Evolutionary conservation across 2,329 filamentous ascomycete genomes (phyloP).

Genomic region (Aspergillus neotritici): DNA sequence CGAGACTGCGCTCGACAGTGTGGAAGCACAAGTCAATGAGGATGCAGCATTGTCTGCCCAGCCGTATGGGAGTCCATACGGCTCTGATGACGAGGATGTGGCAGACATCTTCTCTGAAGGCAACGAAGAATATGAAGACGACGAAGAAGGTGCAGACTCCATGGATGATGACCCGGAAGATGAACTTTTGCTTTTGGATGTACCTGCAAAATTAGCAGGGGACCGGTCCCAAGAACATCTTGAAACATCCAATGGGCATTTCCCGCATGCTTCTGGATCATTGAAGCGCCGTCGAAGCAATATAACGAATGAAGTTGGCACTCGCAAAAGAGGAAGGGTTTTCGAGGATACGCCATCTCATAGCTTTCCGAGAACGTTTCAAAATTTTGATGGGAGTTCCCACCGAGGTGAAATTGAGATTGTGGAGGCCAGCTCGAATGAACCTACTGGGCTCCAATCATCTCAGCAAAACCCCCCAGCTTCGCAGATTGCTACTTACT

Average conservation of each 20-base stretch:
- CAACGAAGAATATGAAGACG: conserved; percentile 7
- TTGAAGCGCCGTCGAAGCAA: conserved; percentile 1
- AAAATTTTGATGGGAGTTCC: not conserved
- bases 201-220: not conserved
- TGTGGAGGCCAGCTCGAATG: conserved; percentile 5
- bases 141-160: conserved; percentile 8
- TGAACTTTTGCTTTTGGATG: conserved; percentile 16
- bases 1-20: conserved; percentile 8
- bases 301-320: not conserved
- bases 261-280: not conserved
- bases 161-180: conserved; percentile 16
- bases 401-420: not conserved
- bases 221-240: not conserved
- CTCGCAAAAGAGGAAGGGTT: conserved; percentile 9
- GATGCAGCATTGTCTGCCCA: conserved; percentile 49
- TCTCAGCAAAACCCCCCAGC: conserved; percentile 20
- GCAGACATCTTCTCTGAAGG: conserved; percentile 19
- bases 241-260: not conserved
- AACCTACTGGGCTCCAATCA: conserved; percentile 5
- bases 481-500: conserved; percentile 21
- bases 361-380: not conserved
- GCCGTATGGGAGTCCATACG: conserved; percentile 35
- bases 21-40: conserved; percentile 59
- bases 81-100: conserved; percentile 39
- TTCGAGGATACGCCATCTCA: not conserved